phyloP scores from a whole-genome alignment of 768 basidiomycete species.

The Suillus subalutaceus region DNA sequence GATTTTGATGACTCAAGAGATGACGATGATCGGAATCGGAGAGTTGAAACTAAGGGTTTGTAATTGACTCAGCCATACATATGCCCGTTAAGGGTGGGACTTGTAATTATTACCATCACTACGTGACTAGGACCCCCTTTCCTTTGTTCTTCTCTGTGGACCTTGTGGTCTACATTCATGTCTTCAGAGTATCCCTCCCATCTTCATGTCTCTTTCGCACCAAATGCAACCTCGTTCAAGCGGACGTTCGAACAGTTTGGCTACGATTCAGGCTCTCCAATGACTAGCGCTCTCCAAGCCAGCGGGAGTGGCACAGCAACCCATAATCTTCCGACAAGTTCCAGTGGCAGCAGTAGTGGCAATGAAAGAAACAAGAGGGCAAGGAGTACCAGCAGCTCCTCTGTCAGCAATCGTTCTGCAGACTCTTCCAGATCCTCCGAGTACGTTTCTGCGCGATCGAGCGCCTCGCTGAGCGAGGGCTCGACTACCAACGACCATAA shows the following conservation, averaged over 20 bases:
- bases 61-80: background rate
- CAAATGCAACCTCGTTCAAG: conserved; percentile 57
- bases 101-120: conserved; percentile 8
- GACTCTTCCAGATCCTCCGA: conserved; percentile 41
- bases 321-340: conserved; percentile 16
- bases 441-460: conserved; percentile 37
- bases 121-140: conserved; percentile 6
- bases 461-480: conserved; percentile 33
- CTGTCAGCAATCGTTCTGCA: conserved; percentile 37
- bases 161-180: conserved; percentile 8
- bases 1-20: background rate
- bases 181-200: conserved; percentile 44
- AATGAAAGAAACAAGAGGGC: conserved; percentile 62
- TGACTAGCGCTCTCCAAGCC: conserved; percentile 26
- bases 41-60: conserved; percentile 1
- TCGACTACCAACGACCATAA: conserved; percentile 20
- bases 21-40: background rate
- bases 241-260: conserved; percentile 55
- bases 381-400: conserved; percentile 53
- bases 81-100: conserved; percentile 6
- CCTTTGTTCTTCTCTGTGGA: conserved; percentile 8
- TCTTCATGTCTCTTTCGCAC: conserved; percentile 53
- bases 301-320: conserved; percentile 32
- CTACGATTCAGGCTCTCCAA: conserved; percentile 32
- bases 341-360: conserved; percentile 34